Evolutionary conservation across 176 grass and related monocot species (phyloP).

Genomic region (Eleusine indica): DNA sequence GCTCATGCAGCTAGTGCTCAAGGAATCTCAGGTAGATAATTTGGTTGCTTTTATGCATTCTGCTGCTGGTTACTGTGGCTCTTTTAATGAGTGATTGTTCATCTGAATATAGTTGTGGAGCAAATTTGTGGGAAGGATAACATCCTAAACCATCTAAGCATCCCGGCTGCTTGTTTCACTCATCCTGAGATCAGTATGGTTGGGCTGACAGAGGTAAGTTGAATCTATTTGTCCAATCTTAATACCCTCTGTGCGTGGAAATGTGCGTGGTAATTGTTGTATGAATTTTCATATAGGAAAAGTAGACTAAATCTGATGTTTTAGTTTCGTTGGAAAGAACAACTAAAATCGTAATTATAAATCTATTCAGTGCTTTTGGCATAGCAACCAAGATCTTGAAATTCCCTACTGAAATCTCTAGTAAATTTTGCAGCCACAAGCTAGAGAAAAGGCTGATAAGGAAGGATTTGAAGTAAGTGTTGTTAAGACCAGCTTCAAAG

Average conservation of each 20-base stretch:
- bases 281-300: not conserved
- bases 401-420: not conserved
- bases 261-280: conserved; percentile 5
- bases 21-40: conserved; percentile 71
- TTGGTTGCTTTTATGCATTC: conserved; percentile 26
- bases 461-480: conserved; percentile 75
- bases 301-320: not conserved
- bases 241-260: conserved; percentile 19
- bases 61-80: conserved; percentile 29
- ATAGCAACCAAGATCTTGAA: not conserved
- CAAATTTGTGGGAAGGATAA: conserved; percentile 68
- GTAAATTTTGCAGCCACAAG: conserved; percentile 80
- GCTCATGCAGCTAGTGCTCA: conserved; percentile 93
- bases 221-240: conserved; percentile 32
- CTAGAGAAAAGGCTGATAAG: conserved; percentile 79
- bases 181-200: conserved; percentile 97
- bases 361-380: not conserved
- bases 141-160: conserved; percentile 87
- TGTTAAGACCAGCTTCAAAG: conserved; percentile 93
- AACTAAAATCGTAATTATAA: not conserved
- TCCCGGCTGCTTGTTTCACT: conserved; percentile 90
- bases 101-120: conserved; percentile 63
- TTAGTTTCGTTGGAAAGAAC: not conserved
- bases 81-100: conserved; percentile 18
- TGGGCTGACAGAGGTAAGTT: conserved; percentile 81